Evolutionary conservation across 306 rosid genomes (phyloP), one percentile per base, ranked within the genome.

Genomic region (Vigna hirtella): DNA sequence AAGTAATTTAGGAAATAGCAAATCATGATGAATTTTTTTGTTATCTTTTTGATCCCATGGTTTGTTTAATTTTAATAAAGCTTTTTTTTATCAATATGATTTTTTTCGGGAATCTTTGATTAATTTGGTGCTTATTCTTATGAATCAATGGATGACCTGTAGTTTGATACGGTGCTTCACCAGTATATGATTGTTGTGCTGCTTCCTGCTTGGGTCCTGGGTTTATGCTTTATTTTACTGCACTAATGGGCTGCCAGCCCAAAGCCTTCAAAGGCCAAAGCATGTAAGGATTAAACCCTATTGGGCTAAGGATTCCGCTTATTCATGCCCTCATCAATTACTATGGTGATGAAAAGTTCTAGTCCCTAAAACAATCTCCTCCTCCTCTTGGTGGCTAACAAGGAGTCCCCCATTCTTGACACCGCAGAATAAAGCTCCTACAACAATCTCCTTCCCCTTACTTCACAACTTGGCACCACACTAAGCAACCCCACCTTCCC

Each of bases 111-210:
- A 38, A 38, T 38, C 49, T 65, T 65, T 9, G 50, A 38, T 63
- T 63, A n/a, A 42, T n/a, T 38, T 66, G 52, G 71, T 6, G 3
- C 71, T 17, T 11, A 40, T 26, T 18, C 34, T 66, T 40, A 42
- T 12, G 11, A 42, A 42, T 20, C 17, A 18, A 40, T 40, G 11
- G 24, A 20, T 4, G 34, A 16, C 71, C 16, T 66, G 30, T 65
- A 28, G 32, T 65, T 65, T 40, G 51, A 42, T 20, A 42, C 13
- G 50, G 61, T 69, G 68, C 34, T 81, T 75, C 50, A 40, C 66
- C 5, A 62, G 74, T 67, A 47, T 74, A 70, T 52, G 68, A 69
- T 61, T 82, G 59, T 47, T 62, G 50, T 55, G 65, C 61, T 77
- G 36, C 74, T 64, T 77, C 49, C 55, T 55, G 36, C 70, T 20